A percentile compares a stretch with the other conserved stretches of the same genome.
These are phyloP conservation scores for Monosporozyma yasuniensis DNA, from an alignment of 805 yeast genomes.

Conservation along the genomic window DNA sequence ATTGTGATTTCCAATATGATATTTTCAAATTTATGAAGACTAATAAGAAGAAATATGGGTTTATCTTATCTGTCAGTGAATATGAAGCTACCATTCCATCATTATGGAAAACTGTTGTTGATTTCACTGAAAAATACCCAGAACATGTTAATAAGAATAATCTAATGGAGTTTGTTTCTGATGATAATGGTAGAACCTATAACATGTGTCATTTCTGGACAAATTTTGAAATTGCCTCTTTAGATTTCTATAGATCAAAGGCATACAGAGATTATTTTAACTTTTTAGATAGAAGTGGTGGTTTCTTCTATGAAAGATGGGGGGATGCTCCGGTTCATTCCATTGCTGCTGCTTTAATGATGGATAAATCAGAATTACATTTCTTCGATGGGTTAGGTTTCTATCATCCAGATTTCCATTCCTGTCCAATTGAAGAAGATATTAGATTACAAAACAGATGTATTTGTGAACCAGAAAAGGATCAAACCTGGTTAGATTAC, in stretches of 20 bases:
- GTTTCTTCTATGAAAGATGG: conserved; percentile 83
- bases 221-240: conserved; percentile 65
- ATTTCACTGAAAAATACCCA: conserved; percentile 38
- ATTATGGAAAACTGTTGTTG: conserved; percentile 51
- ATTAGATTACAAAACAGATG: conserved; percentile 55
- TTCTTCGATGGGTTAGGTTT: conserved; percentile 72
- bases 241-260: conserved; percentile 55
- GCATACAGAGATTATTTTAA: conserved; percentile 54
- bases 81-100: conserved; percentile 51
- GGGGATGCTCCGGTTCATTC: conserved; percentile 93
- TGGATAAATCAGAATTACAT: conserved; percentile 50
- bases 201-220: conserved; percentile 81
- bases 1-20: conserved; percentile 56
- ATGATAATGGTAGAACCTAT: conserved; percentile 55
- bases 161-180: conserved; percentile 52
- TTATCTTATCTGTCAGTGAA: conserved; percentile 58
- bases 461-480: conserved; percentile 46
- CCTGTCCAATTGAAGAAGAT: conserved; percentile 50
- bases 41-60: conserved; percentile 54
- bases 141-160: conserved; percentile 37
- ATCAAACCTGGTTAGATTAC: conserved; percentile 63
- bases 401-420: conserved; percentile 56
- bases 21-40: conserved; percentile 51
- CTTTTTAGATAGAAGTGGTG: conserved; percentile 57
- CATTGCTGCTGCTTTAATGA: conserved; percentile 56